Percentiles rank a stretch among this genome's conserved stretches.
These are phyloP conservation scores for Trichomonas gallinae DNA, from an alignment of 208 protist species.

Conservation along the genomic window DNA sequence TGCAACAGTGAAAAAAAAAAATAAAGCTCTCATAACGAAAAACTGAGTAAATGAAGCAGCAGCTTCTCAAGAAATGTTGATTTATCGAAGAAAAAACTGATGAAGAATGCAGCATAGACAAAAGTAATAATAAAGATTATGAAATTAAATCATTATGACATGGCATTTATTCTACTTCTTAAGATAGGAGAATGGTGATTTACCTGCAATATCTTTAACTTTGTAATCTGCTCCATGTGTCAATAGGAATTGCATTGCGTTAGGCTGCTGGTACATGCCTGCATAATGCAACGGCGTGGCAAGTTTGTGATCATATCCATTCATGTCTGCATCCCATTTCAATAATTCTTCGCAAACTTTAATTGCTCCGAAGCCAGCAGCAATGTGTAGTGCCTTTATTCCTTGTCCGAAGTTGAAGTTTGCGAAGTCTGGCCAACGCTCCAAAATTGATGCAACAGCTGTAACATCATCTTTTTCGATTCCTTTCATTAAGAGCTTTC, in stretches of 20 bases:
- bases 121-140: neutral
- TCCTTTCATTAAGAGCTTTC: neutral
- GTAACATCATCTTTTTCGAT: neutral
- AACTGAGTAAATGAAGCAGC: no score
- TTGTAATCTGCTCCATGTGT: neutral
- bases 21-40: no score
- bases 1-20: no score
- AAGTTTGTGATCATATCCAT: neutral
- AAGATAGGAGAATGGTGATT: neutral
- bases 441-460: neutral
- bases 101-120: no score
- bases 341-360: neutral
- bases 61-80: no score
- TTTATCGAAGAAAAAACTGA: no score
- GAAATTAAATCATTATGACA: neutral
- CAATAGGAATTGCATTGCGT: neutral
- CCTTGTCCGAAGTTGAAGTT: neutral
- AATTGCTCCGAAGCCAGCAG: neutral
- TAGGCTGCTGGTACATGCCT: neutral
- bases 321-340: neutral
- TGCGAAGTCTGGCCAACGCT: neutral
- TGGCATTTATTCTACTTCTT: neutral
- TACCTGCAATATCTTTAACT: neutral
- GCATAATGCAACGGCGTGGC: neutral
- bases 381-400: neutral